These are phyloP conservation scores for Saturnispora zaruensis DNA, from an alignment of 805 yeast genomes.

Conservation along the genomic window DNA sequence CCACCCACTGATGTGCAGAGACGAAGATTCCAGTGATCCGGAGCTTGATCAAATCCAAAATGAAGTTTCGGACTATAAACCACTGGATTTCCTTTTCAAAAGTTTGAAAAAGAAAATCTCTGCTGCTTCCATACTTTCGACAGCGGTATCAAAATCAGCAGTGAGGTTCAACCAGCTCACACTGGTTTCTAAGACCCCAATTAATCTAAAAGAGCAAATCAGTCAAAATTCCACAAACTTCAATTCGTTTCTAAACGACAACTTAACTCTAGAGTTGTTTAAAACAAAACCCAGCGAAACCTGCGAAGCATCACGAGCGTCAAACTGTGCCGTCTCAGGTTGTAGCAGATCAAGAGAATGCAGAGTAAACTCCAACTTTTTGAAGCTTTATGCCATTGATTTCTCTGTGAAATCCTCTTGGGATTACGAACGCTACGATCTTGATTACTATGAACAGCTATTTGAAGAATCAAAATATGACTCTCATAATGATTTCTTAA, in stretches of 20 bases:
- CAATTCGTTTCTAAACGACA: slow-evolving; percentile 2
- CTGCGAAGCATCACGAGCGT: not conserved
- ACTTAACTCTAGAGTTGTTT: not conserved
- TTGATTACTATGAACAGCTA: slow-evolving; percentile 26
- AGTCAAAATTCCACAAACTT: not conserved
- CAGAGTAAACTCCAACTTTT: slow-evolving; percentile 41
- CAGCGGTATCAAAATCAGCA: not conserved
- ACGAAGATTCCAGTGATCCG: not conserved
- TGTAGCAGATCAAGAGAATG: slow-evolving; percentile 32
- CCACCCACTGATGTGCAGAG: not conserved
- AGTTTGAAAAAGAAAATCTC: not conserved
- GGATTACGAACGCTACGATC: slow-evolving; percentile 26
- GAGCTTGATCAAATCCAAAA: not conserved
- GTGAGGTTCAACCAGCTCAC: not conserved
- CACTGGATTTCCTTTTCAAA: not conserved
- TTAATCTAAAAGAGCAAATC: not conserved
- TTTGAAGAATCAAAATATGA: slow-evolving; percentile 21
- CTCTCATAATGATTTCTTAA: slow-evolving; percentile 13
- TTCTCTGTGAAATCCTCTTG: slow-evolving; percentile 30
- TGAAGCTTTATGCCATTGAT: slow-evolving; percentile 43
- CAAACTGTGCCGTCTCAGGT: not conserved
- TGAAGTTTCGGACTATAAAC: not conserved
- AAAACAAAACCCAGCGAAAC: not conserved
- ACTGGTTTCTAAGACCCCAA: not conserved
- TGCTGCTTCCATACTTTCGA: not conserved